Evolutionary conservation across 2,329 filamentous ascomycete species (phyloP).

Genomic region (Pyrenochaeta sp.): DNA sequence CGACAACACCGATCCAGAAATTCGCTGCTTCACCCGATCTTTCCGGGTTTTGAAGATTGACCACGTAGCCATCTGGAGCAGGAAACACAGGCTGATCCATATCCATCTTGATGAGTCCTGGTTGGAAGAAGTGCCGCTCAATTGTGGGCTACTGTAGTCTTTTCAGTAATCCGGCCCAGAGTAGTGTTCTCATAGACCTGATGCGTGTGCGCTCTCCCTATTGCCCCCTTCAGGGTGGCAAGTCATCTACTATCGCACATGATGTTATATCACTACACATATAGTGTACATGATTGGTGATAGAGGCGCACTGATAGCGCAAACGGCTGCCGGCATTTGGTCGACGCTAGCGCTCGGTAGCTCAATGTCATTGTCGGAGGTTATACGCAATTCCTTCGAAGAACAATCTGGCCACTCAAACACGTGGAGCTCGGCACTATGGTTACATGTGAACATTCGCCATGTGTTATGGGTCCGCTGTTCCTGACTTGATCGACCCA

Average conservation of each 20-base stretch:
- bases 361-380: neutral
- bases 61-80: conserved; percentile 35
- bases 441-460: neutral
- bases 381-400: neutral
- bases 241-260: no score
- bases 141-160: no score
- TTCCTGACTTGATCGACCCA: neutral
- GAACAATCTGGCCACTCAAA: no score
- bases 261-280: no score
- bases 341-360: no score
- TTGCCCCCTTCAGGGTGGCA: no score
- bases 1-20: conserved; percentile 28
- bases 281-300: no score
- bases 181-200: neutral
- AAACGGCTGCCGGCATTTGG: no score
- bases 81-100: conserved; percentile 21
- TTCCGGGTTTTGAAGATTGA: conserved; percentile 36
- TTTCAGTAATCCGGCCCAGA: neutral
- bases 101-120: conserved; percentile 8
- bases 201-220: neutral
- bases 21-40: conserved; percentile 18
- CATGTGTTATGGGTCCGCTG: neutral
- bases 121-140: neutral
- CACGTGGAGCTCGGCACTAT: neutral
- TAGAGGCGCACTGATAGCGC: no score